A percentile compares a stretch with the other conserved stretches of the same genome.
Conservation (phyloP, 352 stramenopile genomes). For the Phytopythium vexans region DNA sequence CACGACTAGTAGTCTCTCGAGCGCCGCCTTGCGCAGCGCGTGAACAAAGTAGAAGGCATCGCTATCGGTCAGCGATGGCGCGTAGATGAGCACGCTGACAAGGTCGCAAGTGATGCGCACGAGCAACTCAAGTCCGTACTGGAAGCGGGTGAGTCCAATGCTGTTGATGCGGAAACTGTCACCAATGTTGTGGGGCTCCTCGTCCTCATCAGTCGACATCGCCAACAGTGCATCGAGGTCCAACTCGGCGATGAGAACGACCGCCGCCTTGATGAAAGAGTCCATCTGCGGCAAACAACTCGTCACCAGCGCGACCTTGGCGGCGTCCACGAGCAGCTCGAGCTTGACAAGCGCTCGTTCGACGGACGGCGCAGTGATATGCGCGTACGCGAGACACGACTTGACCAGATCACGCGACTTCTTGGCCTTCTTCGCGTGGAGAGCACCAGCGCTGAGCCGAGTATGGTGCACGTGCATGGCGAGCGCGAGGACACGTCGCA, state of each 20-base stretch:
- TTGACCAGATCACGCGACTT: conserved; percentile 76
- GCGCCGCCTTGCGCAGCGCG: conserved; percentile 62
- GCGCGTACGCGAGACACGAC: conserved; percentile 85
- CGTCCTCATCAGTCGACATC: conserved; percentile 1
- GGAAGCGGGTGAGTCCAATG: not conserved
- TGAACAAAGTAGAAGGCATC: conserved; percentile 88
- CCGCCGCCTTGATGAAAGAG: conserved; percentile 73
- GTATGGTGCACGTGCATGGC: conserved; percentile 53
- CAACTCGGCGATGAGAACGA: conserved; percentile 75
- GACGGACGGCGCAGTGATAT: conserved; percentile 90
- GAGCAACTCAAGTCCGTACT: conserved; percentile 14
- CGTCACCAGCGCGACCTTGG: conserved; percentile 65
- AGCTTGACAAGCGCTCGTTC: conserved; percentile 34
- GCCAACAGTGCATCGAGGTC: conserved; percentile 16
- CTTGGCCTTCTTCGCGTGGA: conserved; percentile 21
- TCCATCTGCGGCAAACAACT: conserved; percentile 87
- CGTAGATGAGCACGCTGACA: conserved; percentile 66
- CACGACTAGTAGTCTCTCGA: conserved; percentile 45
- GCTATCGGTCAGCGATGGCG: conserved; percentile 70
- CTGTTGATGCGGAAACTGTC: too few relatives aligned
- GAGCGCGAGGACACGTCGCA: conserved; percentile 53
- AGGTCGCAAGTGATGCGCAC: conserved; percentile 39
- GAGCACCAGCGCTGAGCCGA: conserved; percentile 9
- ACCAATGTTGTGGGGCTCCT: too few relatives aligned
- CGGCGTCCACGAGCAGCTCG: conserved; percentile 58